Evolutionary conservation across 1,139 yeast genomes (phyloP), one percentile per base, ranked within the genome.

Genomic region (Magnusiomyces ingens): DNA sequence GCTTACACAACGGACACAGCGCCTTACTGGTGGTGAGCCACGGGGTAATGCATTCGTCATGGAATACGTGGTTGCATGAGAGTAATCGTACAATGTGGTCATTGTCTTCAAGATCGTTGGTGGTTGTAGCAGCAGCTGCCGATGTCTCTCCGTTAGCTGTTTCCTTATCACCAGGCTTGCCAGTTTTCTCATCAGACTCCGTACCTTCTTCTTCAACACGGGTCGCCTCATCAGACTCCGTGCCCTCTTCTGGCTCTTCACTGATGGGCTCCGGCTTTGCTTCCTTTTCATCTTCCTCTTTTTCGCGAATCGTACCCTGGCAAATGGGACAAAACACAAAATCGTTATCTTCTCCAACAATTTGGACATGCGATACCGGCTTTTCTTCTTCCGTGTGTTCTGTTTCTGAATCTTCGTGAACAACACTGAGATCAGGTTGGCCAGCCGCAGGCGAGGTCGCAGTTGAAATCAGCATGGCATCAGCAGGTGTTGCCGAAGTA

Each of bases 61-160:
- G 96, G 75, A 83, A 88, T 1, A 85, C 89, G 68, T 88, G 96
- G 2, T 93, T 91, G 70, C 96, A 88, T 8, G 85, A 72, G 48
- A 87, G 73, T 0, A 89, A 87, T 55, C 95, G 76, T 0, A 87
- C 89, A 1, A 69, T 66, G 52, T 85, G 91, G 1, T 71, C 68
- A 56, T 84, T 88, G 13, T 78, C 84, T 13, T 35, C 38, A 11
- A 13, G 13, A 21, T 40, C 21, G 10, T 18, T 8, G 11, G 35
- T 17, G 22, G 12, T 17, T 17, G 12, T 5, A 6, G 12, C 29
- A 12, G 12, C 21, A 13, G 18, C 10, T 3, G 32, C 35, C 29
- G 32, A 8, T 22, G 2, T 35, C 35, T n/a, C 29, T 3, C 18
- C 6, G 10, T 4, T 4, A 12, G n/a, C 17, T 5, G 15, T 18